Percentiles rank a stretch among this genome's conserved stretches.
Evolutionary conservation across 2,329 filamentous ascomycete genomes (phyloP).

Genomic region (Gyromitra esculenta): DNA sequence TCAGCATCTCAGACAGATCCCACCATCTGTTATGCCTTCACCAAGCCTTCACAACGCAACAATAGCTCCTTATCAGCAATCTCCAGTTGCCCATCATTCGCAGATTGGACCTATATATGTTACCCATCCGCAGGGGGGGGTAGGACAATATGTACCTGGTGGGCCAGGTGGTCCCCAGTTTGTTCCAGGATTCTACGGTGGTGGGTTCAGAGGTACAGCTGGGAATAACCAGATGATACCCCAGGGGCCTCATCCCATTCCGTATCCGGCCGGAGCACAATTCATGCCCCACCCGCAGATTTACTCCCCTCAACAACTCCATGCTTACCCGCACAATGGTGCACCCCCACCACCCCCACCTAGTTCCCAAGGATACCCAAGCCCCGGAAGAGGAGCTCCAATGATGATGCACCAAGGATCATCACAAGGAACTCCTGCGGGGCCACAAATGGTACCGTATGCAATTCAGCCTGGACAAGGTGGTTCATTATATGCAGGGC

Average conservation of each 20-base stretch:
- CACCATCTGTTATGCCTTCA: conserved; percentile 69
- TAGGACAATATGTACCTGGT: conserved; percentile 56
- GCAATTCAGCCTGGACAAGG: conserved; percentile 55
- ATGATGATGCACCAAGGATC: conserved; percentile 97
- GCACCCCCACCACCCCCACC: conserved; percentile 67
- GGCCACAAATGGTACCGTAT: conserved; percentile 55
- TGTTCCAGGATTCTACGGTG: conserved; percentile 54
- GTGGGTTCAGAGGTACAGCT: conserved; percentile 54
- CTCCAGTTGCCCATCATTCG: conserved; percentile 54
- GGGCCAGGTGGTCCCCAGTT: conserved; percentile 58
- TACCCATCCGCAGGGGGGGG: conserved; percentile 53
- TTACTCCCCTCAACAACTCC: conserved; percentile 79
- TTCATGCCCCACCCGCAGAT: conserved; percentile 79
- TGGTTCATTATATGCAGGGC: conserved; percentile 54
- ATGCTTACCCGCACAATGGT: conserved; percentile 70
- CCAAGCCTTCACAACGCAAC: conserved; percentile 57
- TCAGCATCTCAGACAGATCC: conserved; percentile 86
- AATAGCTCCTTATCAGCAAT: conserved; percentile 54
- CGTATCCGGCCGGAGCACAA: conserved; percentile 63
- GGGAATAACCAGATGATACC: conserved; percentile 78
- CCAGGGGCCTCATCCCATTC: conserved; percentile 67
- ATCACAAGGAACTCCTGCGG: conserved; percentile 72
- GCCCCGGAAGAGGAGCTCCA: conserved; percentile 82
- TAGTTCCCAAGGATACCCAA: conserved; percentile 82
- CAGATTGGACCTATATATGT: conserved; percentile 56